Evolutionary conservation across 805 yeast species (phyloP).

Genomic region (Starmerella asiatica): DNA sequence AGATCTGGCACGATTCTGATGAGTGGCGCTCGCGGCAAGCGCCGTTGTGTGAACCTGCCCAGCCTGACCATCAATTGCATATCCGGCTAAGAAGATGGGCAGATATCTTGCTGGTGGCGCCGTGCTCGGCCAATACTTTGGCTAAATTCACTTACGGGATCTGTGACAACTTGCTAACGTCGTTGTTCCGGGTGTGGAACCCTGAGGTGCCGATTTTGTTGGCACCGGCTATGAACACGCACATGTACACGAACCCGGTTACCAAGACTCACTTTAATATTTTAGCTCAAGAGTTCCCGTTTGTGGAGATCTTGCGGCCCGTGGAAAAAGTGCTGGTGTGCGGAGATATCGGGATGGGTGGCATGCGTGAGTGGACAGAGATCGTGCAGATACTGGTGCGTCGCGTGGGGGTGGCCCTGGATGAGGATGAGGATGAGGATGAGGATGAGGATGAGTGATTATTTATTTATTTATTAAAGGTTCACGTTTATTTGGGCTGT

Average conservation of each 20-base stretch:
- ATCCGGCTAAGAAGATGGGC: conserved; percentile 95
- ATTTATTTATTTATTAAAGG: conserved; percentile 1
- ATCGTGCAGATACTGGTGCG: conserved; percentile 70
- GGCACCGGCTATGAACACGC: conserved; percentile 95
- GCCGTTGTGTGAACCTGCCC: conserved; percentile 10
- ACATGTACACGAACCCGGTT: conserved; percentile 77
- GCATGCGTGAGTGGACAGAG: conserved; percentile 95
- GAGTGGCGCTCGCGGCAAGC: conserved; percentile 77
- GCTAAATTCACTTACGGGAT: conserved; percentile 81
- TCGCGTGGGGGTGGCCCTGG: conserved; percentile 24
- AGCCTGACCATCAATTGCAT: conserved; percentile 80
- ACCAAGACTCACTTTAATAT: conserved; percentile 70
- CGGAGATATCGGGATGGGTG: conserved; percentile 98
- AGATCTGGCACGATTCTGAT: conserved; percentile 84
- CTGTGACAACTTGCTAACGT: conserved; percentile 81
- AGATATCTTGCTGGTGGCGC: conserved; percentile 80
- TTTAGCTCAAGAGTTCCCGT: conserved; percentile 76
- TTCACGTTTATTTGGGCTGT: too few relatives aligned
- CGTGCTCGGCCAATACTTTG: conserved; percentile 83
- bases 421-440: conserved; percentile 23
- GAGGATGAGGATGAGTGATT: neutral
- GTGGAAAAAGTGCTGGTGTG: conserved; percentile 89
- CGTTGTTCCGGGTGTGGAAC: conserved; percentile 90
- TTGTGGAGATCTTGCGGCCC: conserved; percentile 81
- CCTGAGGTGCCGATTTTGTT: conserved; percentile 76